Evolutionary conservation across 768 basidiomycete species (phyloP).

Genomic region (Rhizopogon vinicolor): DNA sequence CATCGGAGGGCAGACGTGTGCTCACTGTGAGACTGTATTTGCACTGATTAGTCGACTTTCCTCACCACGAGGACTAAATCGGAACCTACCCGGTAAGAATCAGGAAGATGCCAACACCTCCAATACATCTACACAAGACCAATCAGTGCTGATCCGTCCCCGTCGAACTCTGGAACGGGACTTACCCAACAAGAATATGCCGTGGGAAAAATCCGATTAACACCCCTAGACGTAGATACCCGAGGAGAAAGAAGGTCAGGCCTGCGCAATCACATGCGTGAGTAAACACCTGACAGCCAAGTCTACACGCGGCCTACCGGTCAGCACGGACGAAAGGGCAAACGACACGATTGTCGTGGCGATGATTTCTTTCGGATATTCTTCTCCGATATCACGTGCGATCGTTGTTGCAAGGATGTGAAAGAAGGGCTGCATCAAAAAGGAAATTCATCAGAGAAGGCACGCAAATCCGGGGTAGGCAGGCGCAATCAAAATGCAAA

Average conservation of each 20-base stretch:
- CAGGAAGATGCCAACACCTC: conserved; percentile 93
- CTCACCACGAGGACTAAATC: not conserved
- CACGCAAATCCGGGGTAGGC: not conserved
- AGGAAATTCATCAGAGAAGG: not conserved
- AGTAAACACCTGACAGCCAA: conserved; percentile 1
- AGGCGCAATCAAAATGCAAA: not conserved
- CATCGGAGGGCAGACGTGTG: conserved; percentile 75
- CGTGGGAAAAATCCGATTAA: conserved; percentile 95
- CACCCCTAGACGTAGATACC: conserved; percentile 75
- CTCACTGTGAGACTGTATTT: conserved; percentile 70
- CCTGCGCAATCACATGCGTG: conserved; percentile 7
- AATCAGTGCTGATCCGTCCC: not conserved
- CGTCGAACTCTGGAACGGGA: conserved; percentile 3
- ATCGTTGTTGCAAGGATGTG: conserved; percentile 86
- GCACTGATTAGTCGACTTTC: not conserved
- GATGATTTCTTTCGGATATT: conserved; percentile 66
- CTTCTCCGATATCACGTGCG: conserved; percentile 64
- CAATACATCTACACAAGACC: conserved; percentile 59
- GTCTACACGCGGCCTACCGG: conserved; percentile 44
- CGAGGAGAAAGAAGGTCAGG: conserved; percentile 82
- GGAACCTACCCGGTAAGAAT: conserved; percentile 77
- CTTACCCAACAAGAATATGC: conserved; percentile 92
- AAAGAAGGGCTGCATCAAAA: conserved; percentile 73
- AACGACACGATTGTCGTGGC: conserved; percentile 91
- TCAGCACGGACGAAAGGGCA: conserved; percentile 81